Evolutionary conservation across 2,329 filamentous ascomycete genomes (phyloP).

Genomic region (Microcyclosporella mali): DNA sequence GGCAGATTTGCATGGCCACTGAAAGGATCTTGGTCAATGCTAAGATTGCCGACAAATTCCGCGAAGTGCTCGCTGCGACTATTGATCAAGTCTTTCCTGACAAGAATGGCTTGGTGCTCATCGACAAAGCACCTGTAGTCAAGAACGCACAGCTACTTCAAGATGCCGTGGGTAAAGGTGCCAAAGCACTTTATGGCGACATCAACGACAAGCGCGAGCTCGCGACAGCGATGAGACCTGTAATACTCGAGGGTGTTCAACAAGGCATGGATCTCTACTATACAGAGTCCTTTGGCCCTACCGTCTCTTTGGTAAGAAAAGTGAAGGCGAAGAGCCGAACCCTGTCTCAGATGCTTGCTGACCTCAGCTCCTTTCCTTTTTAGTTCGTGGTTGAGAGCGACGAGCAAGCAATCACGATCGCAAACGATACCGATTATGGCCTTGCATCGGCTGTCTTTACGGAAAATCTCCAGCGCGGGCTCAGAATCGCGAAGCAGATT

Average conservation of each 20-base stretch:
- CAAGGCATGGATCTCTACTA: slow-evolving; percentile 66
- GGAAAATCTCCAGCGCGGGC: slow-evolving; percentile 49
- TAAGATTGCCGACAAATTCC: slow-evolving; percentile 52
- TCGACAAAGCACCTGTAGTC: slow-evolving; percentile 40
- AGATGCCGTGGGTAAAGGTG: slow-evolving; percentile 54
- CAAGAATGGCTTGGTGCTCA: slow-evolving; percentile 33
- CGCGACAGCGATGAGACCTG: slow-evolving; percentile 48
- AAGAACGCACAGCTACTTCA: slow-evolving; percentile 50
- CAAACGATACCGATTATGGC: slow-evolving; percentile 77
- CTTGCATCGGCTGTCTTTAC: slow-evolving; percentile 67
- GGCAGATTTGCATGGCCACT: slow-evolving; percentile 80
- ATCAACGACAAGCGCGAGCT: slow-evolving; percentile 19
- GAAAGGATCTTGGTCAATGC: slow-evolving; percentile 50
- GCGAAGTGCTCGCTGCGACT: slow-evolving; percentile 41
- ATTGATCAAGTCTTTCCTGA: slow-evolving; percentile 43
- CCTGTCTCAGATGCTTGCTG: no score
- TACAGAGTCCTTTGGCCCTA: slow-evolving; percentile 70
- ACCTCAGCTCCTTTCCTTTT: no score
- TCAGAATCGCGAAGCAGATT: slow-evolving; percentile 37
- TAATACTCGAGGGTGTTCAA: slow-evolving; percentile 61
- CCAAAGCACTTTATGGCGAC: slow-evolving; percentile 48
- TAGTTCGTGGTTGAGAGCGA: slow-evolving; percentile 57
- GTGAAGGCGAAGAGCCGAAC: no score
- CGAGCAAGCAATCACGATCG: slow-evolving; percentile 63
- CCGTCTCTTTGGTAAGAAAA: slow-evolving; percentile 61